Evolutionary conservation across 2,329 filamentous ascomycete species (phyloP).

Genomic region (Zymoseptoria tritici): DNA sequence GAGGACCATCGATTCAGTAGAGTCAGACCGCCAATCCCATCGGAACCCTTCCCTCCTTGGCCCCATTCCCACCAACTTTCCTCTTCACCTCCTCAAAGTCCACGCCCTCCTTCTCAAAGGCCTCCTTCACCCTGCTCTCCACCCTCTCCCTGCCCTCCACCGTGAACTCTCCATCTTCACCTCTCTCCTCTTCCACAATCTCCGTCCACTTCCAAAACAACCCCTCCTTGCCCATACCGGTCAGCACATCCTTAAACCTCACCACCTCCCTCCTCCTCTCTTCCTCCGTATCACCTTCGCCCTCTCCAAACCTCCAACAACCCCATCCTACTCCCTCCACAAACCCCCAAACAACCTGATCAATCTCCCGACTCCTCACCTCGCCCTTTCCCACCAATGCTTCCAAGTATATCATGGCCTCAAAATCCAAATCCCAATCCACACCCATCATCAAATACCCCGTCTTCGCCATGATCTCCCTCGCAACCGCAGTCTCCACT

Average conservation of each 20-base stretch:
- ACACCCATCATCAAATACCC: constrained; percentile 79
- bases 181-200: constrained; percentile 80
- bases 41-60: background rate
- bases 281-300: constrained; percentile 47
- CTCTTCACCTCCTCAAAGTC: constrained; percentile 76
- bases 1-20: too few relatives aligned
- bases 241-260: constrained; percentile 68
- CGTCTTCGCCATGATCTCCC: constrained; percentile 66
- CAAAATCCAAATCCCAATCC: constrained; percentile 84
- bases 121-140: constrained; percentile 63
- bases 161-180: constrained; percentile 69
- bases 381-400: constrained; percentile 57
- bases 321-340: constrained; percentile 61
- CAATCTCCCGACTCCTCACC: constrained; percentile 58
- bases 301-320: constrained; percentile 34
- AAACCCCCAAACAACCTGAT: constrained; percentile 62
- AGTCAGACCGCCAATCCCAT: background rate
- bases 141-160: constrained; percentile 63
- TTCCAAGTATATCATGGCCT: constrained; percentile 68
- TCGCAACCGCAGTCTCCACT: constrained; percentile 61
- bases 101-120: constrained; percentile 69
- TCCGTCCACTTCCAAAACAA: constrained; percentile 92
- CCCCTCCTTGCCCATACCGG: constrained; percentile 72
- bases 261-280: constrained; percentile 66
- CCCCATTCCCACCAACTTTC: constrained; percentile 50